Percentiles rank a stretch among this genome's conserved stretches.
Conservation (phyloP, 805 yeast genomes). For the Sporopachydermia lactativora region DNA sequence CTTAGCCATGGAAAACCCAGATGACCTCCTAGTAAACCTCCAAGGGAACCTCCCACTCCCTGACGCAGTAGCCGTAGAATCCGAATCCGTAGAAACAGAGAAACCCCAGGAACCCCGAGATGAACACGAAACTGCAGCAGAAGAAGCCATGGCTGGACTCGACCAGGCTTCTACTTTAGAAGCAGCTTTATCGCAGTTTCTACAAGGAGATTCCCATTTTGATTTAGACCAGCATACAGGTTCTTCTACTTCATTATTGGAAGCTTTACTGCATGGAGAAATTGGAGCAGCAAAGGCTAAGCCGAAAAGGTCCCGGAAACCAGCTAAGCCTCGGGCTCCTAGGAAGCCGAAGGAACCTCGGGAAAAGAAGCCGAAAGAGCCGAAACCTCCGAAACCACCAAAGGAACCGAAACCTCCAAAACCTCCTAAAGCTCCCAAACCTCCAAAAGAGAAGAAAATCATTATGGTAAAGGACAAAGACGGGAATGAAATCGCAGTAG, state of each 20-base stretch:
- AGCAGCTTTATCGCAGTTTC: not conserved
- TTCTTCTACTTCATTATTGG: not conserved
- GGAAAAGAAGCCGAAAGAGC: not conserved
- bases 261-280: constrained; percentile 1
- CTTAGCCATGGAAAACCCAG: constrained; percentile 59
- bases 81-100: no score
- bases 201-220: not conserved
- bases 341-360: constrained; percentile 1
- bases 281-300: not conserved
- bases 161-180: not conserved
- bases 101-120: no score
- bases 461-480: not conserved
- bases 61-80: no score
- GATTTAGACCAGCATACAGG: constrained; percentile 1
- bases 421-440: not conserved
- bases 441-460: not conserved
- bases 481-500: not conserved
- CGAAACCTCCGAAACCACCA: constrained; percentile 2
- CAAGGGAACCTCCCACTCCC: constrained; percentile 17
- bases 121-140: no score
- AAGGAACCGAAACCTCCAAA: not conserved
- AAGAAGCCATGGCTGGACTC: not conserved
- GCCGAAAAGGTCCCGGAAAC: not conserved
- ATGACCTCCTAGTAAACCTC: constrained; percentile 22
- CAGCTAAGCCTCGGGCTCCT: not conserved